These are phyloP conservation scores for Dioscorea zingiberensis DNA, from an alignment of 106 monocot species.

Conservation along the genomic window DNA sequence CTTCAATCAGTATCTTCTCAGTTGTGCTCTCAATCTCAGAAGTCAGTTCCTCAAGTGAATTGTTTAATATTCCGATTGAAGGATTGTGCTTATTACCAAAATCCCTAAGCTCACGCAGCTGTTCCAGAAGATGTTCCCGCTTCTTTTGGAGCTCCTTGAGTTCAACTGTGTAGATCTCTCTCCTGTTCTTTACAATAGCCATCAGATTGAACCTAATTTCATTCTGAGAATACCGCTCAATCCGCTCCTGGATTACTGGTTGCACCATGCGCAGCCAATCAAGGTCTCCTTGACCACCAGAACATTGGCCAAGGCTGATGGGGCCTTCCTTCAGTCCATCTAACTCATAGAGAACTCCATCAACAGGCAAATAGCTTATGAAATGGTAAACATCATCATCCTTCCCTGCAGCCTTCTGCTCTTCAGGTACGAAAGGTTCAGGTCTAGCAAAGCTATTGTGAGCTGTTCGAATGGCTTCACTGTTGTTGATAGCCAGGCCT, in stretches of 20 bases:
- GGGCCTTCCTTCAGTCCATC: conserved; percentile 82
- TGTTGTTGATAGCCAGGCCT: conserved; percentile 87
- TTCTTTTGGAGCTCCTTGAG: conserved; percentile 93
- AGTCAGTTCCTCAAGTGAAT: conserved; percentile 56
- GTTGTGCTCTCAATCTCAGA: conserved; percentile 57
- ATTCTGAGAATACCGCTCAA: conserved; percentile 77
- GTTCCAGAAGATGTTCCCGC: conserved; percentile 69
- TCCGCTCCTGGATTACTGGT: conserved; percentile 89
- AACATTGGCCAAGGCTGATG: conserved; percentile 69
- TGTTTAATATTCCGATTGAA: conserved; percentile 35
- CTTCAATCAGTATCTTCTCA: conserved; percentile 90
- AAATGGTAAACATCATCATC: conserved; percentile 94
- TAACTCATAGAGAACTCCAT: conserved; percentile 8
- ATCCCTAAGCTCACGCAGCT: conserved; percentile 26
- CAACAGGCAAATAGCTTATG: conserved; percentile 14
- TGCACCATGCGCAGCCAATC: conserved; percentile 88
- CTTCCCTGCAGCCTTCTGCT: conserved; percentile 60
- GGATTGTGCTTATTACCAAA: conserved; percentile 11
- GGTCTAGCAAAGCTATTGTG: conserved; percentile 98
- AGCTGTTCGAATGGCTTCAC: conserved; percentile 32
- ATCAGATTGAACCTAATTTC: conserved; percentile 95
- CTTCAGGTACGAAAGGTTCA: conserved; percentile 17
- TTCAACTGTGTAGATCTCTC: conserved; percentile 72
- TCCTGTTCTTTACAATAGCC: conserved; percentile 88
- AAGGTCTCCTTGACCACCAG: conserved; percentile 45